A percentile compares a stretch with the other conserved stretches of the same genome.
phyloP scores from a whole-genome alignment of 352 stramenopile genomes.

The Ophiocytium majus region DNA sequence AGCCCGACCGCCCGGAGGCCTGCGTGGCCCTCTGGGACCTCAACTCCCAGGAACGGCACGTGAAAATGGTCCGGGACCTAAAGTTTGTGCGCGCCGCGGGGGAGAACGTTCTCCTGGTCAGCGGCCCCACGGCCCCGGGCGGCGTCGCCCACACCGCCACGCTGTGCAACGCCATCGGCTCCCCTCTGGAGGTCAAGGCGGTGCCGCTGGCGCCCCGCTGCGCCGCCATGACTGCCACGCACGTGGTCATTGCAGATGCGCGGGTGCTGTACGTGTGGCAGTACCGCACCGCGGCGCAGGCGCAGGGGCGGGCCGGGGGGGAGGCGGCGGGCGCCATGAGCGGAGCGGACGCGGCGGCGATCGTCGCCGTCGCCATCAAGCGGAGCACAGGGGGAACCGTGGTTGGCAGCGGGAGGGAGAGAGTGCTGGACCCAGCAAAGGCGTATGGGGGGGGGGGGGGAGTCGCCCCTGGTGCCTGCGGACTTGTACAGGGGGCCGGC shows the following conservation, averaged over 20 bases:
- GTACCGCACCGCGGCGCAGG: slow-evolving; percentile 63
- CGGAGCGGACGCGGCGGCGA: background rate
- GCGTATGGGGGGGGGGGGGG: background rate
- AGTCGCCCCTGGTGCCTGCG: background rate
- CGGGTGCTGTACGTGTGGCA: slow-evolving; percentile 87
- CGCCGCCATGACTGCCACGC: slow-evolving; percentile 76
- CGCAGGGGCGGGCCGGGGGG: background rate
- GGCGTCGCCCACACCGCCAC: slow-evolving; percentile 63
- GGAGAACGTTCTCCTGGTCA: slow-evolving; percentile 77
- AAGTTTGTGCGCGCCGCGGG: slow-evolving; percentile 62
- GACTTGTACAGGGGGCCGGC: background rate
- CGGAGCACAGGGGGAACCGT: background rate
- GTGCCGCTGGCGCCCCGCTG: slow-evolving; percentile 76
- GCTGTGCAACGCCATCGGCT: slow-evolving; percentile 67
- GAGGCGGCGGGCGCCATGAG: background rate
- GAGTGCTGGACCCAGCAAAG: slow-evolving; percentile 7
- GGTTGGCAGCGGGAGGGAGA: background rate
- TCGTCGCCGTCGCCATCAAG: background rate
- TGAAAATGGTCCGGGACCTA: slow-evolving; percentile 69
- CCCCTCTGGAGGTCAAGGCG: slow-evolving; percentile 49
- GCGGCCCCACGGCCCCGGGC: slow-evolving; percentile 24
- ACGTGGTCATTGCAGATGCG: slow-evolving; percentile 72
- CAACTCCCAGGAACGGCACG: slow-evolving; percentile 74
- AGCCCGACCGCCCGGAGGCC: slow-evolving; percentile 61
- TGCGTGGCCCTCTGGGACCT: slow-evolving; percentile 83